phyloP scores from a whole-genome alignment of 1,284 basidiomycete species.

The Cryptococcus sp. region DNA sequence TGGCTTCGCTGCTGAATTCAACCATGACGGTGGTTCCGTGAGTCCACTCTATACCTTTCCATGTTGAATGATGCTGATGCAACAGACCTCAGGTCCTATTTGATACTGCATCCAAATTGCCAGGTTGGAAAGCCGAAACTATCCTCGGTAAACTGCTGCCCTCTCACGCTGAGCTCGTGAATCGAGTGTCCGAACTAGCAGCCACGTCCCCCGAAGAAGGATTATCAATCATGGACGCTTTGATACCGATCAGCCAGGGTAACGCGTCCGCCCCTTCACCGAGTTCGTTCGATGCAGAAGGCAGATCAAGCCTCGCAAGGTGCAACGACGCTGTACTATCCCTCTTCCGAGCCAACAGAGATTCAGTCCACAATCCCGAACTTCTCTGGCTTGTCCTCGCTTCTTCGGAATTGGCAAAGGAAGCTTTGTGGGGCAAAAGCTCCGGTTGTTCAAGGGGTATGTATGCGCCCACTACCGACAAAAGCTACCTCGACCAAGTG shows the following conservation, averaged over 20 bases:
- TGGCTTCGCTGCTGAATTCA: no score
- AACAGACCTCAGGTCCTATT: no score
- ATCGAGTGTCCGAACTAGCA: not conserved
- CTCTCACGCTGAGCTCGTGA: not conserved
- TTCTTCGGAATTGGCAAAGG: conserved; percentile 45
- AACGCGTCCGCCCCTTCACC: not conserved
- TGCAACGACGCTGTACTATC: conserved; percentile 59
- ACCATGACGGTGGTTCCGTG: no score
- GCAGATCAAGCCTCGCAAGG: conserved; percentile 58
- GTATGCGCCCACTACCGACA: conserved; percentile 51
- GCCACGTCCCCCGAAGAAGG: conserved; percentile 15
- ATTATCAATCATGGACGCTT: conserved; percentile 60
- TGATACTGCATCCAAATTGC: no score
- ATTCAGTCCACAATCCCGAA: conserved; percentile 48
- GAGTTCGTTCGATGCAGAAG: conserved; percentile 47
- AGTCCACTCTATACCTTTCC: no score
- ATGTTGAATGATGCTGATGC: no score
- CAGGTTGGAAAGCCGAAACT: no score
- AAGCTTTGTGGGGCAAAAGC: conserved; percentile 54
- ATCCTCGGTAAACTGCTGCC: no score
- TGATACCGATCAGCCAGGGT: conserved; percentile 34
- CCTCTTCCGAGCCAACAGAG: conserved; percentile 60
- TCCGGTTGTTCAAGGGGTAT: conserved; percentile 51
- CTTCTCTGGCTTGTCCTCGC: conserved; percentile 31
- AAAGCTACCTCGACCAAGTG: conserved; percentile 51